phyloP scores from a whole-genome alignment of 306 rosid genomes.

The Arachis hypogaea region DNA sequence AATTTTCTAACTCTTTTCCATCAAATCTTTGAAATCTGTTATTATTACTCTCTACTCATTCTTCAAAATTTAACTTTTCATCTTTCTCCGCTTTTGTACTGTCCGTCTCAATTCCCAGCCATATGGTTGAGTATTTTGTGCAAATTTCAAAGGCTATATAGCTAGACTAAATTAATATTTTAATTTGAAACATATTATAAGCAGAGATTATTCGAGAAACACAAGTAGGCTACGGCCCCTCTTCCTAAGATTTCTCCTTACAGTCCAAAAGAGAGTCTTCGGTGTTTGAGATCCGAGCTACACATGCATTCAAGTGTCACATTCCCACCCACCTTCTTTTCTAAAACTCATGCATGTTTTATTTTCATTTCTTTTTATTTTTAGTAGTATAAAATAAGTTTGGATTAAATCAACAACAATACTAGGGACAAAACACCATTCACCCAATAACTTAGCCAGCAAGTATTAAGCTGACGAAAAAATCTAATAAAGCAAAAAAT shows the following conservation, averaged over 20 bases:
- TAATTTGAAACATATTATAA: conserved; percentile 17
- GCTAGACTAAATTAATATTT: conserved; percentile 36
- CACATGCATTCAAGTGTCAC: conserved; percentile 46
- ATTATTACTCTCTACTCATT: conserved; percentile 33
- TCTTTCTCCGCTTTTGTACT: conserved; percentile 37
- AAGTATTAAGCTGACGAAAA: too few relatives aligned
- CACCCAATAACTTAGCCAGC: too few relatives aligned
- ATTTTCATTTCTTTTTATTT: too few relatives aligned
- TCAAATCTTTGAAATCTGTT: conserved; percentile 23
- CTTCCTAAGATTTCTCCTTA: conserved; percentile 45
- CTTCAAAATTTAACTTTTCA: conserved; percentile 41
- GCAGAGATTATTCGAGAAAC: conserved; percentile 25
- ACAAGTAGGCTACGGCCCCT: conserved; percentile 42
- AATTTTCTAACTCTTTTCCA: conserved; percentile 68
- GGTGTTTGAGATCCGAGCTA: conserved; percentile 77
- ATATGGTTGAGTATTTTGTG: conserved; percentile 51
- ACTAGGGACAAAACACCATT: too few relatives aligned
- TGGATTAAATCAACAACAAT: too few relatives aligned
- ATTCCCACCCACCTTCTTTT: conserved; percentile 42
- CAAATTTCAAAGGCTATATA: conserved; percentile 51
- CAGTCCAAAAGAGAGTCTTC: conserved; percentile 59
- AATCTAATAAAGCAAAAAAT: too few relatives aligned
- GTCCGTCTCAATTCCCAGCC: conserved; percentile 30
- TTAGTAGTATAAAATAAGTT: too few relatives aligned
- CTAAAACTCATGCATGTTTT: conserved; percentile 25